phyloP scores from a whole-genome alignment of 805 yeast genomes.

The Teunomyces aglyptinius region DNA sequence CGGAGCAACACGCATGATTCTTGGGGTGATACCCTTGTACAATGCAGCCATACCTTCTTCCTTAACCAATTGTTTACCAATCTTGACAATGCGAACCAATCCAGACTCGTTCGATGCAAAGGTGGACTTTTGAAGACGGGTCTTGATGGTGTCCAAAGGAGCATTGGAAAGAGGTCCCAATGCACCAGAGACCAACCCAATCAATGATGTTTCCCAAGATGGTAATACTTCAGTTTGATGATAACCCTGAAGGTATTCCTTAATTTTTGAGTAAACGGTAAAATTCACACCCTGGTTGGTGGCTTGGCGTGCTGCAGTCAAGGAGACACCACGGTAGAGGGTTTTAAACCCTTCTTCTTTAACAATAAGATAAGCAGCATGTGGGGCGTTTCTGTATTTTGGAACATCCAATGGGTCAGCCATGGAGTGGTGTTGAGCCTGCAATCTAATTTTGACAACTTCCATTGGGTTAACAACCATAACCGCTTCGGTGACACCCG shows the following conservation, averaged over 20 bases:
- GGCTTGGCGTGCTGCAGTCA: constrained; percentile 97
- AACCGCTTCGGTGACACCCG: constrained; percentile 96
- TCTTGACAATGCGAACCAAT: constrained; percentile 72
- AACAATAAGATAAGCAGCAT: constrained; percentile 78
- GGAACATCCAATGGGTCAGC: constrained; percentile 79
- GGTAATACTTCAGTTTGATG: constrained; percentile 66
- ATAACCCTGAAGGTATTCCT: constrained; percentile 62
- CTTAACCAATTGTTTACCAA: constrained; percentile 74
- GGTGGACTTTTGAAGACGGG: constrained; percentile 91
- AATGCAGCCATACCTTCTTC: constrained; percentile 76
- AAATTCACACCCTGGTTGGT: constrained; percentile 98
- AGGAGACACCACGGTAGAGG: constrained; percentile 88
- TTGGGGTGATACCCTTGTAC: constrained; percentile 96
- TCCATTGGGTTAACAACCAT: constrained; percentile 96
- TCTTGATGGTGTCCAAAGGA: constrained; percentile 94
- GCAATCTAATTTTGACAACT: constrained; percentile 93
- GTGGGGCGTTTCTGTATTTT: constrained; percentile 89
- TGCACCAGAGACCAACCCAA: constrained; percentile 93
- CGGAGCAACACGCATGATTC: constrained; percentile 99
- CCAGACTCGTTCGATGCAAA: constrained; percentile 68
- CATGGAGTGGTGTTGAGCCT: constrained; percentile 91
- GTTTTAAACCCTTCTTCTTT: constrained; percentile 90
- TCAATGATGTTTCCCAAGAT: constrained; percentile 88
- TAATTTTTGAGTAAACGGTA: constrained; percentile 87
- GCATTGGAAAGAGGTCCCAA: constrained; percentile 97